A percentile compares a stretch with the other conserved stretches of the same genome.
Conservation (phyloP, 768 basidiomycete species). For the Leccinum ochraceum region DNA sequence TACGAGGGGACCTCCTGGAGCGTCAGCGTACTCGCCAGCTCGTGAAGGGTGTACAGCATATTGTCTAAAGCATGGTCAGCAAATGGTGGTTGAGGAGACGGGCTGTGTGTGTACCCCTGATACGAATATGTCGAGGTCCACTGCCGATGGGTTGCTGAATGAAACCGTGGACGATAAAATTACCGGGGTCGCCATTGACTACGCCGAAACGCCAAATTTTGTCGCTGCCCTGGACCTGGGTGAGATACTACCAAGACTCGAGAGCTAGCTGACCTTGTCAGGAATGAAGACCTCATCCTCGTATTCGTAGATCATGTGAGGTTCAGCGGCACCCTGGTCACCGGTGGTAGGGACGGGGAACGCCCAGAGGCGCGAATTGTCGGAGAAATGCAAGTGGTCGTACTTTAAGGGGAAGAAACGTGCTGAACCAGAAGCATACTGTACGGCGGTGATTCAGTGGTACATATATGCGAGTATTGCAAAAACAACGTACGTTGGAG, state of each 20-base stretch:
- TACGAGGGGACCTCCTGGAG: slow-evolving; percentile 50
- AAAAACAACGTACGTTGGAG: slow-evolving; percentile 46
- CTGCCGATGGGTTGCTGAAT: slow-evolving; percentile 58
- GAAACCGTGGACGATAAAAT: slow-evolving; percentile 57
- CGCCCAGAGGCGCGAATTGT: slow-evolving; percentile 43
- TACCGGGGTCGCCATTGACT: slow-evolving; percentile 38
- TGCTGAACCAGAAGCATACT: slow-evolving; percentile 59
- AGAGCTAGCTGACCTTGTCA: slow-evolving; percentile 50
- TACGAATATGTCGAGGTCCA: slow-evolving; percentile 57
- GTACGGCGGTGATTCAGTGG: not conserved
- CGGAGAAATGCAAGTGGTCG: slow-evolving; percentile 37
- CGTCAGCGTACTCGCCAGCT: slow-evolving; percentile 56
- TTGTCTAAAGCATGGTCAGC: slow-evolving; percentile 38
- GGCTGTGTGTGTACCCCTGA: slow-evolving; percentile 29
- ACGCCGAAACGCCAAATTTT: slow-evolving; percentile 56
- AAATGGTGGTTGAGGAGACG: not conserved
- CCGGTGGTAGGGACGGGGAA: slow-evolving; percentile 49
- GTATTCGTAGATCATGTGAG: slow-evolving; percentile 65
- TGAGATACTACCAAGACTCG: not conserved
- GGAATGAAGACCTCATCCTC: slow-evolving; percentile 60
- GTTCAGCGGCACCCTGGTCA: slow-evolving; percentile 46
- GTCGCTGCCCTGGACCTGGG: slow-evolving; percentile 53
- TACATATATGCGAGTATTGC: not conserved
- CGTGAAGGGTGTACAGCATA: slow-evolving; percentile 54
- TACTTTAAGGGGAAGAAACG: slow-evolving; percentile 49